phyloP scores from a whole-genome alignment of 257 asterid genomes.

The Petunia axillaris region DNA sequence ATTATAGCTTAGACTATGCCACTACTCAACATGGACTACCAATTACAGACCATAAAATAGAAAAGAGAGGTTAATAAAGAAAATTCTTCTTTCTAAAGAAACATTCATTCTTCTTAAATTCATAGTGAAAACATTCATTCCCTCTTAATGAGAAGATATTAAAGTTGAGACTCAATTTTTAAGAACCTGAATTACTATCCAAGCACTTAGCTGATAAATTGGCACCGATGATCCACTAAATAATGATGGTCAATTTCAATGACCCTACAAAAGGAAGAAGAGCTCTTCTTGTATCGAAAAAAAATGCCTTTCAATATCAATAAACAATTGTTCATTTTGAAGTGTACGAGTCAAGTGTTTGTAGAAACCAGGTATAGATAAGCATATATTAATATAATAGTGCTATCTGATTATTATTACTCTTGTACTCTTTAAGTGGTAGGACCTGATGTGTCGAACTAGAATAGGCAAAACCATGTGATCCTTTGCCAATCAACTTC shows the following conservation, averaged over 20 bases:
- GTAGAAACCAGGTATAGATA: no score
- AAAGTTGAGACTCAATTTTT: no score
- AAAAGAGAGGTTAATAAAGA: no score
- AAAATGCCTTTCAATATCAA: not conserved
- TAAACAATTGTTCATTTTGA: constrained; percentile 19
- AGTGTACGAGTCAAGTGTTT: no score
- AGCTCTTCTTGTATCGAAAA: not conserved
- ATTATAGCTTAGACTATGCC: no score
- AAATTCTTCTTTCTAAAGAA: no score
- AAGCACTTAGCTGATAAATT: constrained; percentile 22
- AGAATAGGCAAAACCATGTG: constrained; percentile 73
- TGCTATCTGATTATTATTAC: not conserved
- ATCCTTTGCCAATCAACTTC: constrained; percentile 42
- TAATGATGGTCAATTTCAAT: constrained; percentile 39
- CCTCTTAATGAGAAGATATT: no score
- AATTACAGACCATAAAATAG: no score
- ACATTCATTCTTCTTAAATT: no score
- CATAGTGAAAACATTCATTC: no score
- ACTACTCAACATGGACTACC: no score
- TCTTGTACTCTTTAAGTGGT: constrained; percentile 44
- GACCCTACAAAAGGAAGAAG: constrained; percentile 29
- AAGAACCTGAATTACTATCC: no score
- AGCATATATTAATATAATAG: not conserved
- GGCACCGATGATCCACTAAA: constrained; percentile 30
- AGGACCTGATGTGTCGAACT: constrained; percentile 58